Percentiles rank a stretch among this genome's conserved stretches.
Conservation (phyloP, 2,329 filamentous ascomycete species). For the Colletotrichum tropicicola region DNA sequence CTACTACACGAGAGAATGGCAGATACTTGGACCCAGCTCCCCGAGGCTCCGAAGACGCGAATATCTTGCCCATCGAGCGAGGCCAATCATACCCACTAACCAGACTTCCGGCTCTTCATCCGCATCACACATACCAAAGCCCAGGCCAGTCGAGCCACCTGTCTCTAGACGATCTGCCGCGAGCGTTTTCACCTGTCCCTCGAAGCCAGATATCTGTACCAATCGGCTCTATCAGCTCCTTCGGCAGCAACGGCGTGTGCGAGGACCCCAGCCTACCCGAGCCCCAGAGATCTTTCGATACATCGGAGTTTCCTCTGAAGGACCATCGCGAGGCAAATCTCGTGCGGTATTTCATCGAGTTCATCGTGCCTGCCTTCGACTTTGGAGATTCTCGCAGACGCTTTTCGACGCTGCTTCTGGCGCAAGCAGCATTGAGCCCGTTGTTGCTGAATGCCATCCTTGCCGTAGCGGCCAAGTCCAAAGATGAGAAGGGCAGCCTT, state of each 20-base stretch:
- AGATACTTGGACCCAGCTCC: neutral
- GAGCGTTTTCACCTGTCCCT: neutral
- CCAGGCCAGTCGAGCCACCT: neutral
- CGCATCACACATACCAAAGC: neutral
- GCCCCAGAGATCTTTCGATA: neutral
- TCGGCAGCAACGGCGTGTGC: neutral
- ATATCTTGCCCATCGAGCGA: neutral
- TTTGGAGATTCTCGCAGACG: neutral
- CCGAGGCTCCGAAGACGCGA: neutral
- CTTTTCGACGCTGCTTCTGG: neutral
- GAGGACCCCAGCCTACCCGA: slow-evolving; percentile 12
- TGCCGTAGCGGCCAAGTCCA: neutral
- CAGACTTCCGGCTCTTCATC: neutral
- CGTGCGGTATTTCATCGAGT: neutral
- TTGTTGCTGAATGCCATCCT: slow-evolving; percentile 8
- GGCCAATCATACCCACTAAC: neutral
- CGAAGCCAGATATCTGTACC: neutral
- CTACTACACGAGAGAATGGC: neutral
- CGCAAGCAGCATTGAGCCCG: neutral
- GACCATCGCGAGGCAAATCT: slow-evolving; percentile 6
- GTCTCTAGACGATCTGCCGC: neutral
- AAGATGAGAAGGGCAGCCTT: neutral
- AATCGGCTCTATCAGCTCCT: neutral
- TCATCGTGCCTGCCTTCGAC: slow-evolving; percentile 1
- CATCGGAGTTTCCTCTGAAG: neutral